phyloP scores from a whole-genome alignment of 106 monocot genomes.

The Xerophyta viscosa region DNA sequence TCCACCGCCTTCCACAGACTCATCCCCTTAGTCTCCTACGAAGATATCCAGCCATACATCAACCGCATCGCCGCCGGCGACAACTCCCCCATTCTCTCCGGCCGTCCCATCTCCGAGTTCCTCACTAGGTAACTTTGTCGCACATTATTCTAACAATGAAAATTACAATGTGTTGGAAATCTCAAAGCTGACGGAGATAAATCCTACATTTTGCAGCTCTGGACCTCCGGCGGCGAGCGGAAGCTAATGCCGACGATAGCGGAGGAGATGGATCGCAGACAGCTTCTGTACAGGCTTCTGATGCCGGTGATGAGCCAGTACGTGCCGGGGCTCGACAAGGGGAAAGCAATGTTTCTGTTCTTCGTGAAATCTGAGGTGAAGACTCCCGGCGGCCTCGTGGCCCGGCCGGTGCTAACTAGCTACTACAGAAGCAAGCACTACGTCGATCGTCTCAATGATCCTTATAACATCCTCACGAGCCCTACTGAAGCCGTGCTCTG shows the following conservation, averaged over 20 bases:
- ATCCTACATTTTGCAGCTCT: constrained; percentile 10
- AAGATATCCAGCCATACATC: constrained; percentile 55
- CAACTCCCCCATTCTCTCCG: constrained; percentile 6
- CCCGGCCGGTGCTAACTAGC: constrained; percentile 57
- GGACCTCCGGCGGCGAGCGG: constrained; percentile 14
- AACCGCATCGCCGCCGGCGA: constrained; percentile 44
- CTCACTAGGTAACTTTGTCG: not conserved
- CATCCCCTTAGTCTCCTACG: constrained; percentile 52
- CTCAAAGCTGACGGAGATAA: not conserved
- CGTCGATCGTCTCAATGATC: constrained; percentile 13
- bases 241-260: constrained; percentile 15
- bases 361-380: constrained; percentile 45
- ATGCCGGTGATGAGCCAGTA: constrained; percentile 9
- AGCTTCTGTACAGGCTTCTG: constrained; percentile 4
- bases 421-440: constrained; percentile 61
- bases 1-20: constrained; percentile 32
- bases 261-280: constrained; percentile 6
- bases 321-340: constrained; percentile 17
- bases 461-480: constrained; percentile 45
- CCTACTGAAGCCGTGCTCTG: constrained; percentile 46
- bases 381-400: constrained; percentile 27
- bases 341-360: constrained; percentile 37
- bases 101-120: constrained; percentile 3
- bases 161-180: not conserved
- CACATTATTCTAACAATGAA: not conserved